phyloP scores from a whole-genome alignment of 305 asterid species.

The Andrographis paniculata region DNA sequence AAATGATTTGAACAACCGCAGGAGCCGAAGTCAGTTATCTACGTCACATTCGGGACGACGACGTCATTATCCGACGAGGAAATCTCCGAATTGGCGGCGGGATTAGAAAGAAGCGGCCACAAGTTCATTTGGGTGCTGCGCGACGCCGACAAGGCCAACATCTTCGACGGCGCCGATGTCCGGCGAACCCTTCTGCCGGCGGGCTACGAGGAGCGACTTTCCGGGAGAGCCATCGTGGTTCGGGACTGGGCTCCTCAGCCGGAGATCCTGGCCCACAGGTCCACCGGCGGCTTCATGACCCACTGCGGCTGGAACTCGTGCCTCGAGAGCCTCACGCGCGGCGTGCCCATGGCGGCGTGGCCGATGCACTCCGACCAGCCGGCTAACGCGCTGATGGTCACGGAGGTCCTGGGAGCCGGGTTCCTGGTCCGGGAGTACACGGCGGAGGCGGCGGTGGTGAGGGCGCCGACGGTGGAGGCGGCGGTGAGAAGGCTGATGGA shows the following conservation, averaged over 20 bases:
- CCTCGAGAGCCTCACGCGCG: constrained; percentile 31
- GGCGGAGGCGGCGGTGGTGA: constrained; percentile 19
- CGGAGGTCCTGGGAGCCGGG: constrained; percentile 26
- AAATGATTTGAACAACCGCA: no score
- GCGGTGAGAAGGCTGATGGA: constrained; percentile 26
- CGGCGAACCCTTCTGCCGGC: constrained; percentile 24
- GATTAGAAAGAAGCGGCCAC: constrained; percentile 33
- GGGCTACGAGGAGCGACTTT: constrained; percentile 30
- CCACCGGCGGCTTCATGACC: constrained; percentile 33
- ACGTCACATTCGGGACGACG: constrained; percentile 36
- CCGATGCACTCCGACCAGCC: constrained; percentile 54
- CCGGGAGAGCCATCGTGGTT: constrained; percentile 29
- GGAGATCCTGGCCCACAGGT: constrained; percentile 30
- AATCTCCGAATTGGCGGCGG: constrained; percentile 25
- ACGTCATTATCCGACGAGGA: constrained; percentile 27
- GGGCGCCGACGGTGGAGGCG: constrained; percentile 17
- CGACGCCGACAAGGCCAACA: constrained; percentile 37
- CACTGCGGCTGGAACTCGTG: constrained; percentile 47
- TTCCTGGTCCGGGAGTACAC: constrained; percentile 23
- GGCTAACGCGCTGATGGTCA: constrained; percentile 21
- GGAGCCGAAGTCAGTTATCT: constrained; percentile 29
- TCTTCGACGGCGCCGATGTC: constrained; percentile 29
- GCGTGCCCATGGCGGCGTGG: constrained; percentile 43
- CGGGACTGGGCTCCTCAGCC: constrained; percentile 45
- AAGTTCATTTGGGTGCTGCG: constrained; percentile 45